phyloP scores from a whole-genome alignment of 2,329 filamentous ascomycete species.

The Fusarium musae region DNA sequence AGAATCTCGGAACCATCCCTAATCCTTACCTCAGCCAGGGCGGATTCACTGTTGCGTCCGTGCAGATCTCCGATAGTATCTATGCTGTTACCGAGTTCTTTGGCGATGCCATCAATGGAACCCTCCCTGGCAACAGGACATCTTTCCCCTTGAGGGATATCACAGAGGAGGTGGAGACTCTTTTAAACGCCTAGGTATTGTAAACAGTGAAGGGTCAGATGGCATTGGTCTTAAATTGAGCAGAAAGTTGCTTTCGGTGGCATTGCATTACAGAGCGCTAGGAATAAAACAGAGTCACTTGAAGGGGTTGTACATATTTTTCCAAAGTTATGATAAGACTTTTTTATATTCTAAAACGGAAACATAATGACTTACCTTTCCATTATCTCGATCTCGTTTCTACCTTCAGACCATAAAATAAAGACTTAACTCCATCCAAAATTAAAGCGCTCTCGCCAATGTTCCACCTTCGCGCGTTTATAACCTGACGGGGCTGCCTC shows the following conservation, averaged over 20 bases:
- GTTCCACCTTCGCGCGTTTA: background rate
- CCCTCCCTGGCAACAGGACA: background rate
- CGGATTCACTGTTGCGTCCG: conserved; percentile 19
- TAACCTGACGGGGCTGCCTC: background rate
- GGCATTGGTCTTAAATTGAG: background rate
- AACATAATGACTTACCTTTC: background rate
- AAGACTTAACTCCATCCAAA: background rate
- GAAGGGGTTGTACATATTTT: accelerated
- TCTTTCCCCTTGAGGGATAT: conserved; percentile 11
- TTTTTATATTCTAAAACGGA: accelerated
- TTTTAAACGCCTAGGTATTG: background rate
- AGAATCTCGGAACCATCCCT: conserved; percentile 49
- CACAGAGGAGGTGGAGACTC: background rate
- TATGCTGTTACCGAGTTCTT: conserved; percentile 13
- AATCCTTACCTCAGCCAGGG: conserved; percentile 26
- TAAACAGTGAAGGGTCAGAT: accelerated
- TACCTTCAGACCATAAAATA: background rate
- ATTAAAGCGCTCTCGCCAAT: background rate
- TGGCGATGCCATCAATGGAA: conserved; percentile 8
- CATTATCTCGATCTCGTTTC: accelerated
- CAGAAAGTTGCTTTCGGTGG: accelerated
- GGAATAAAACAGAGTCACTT: background rate
- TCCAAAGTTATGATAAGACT: accelerated
- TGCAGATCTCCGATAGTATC: conserved; percentile 22
- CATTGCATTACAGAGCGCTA: accelerated